Evolutionary conservation across 2,329 filamentous ascomycete genomes (phyloP), one percentile per base, ranked within the genome.

Genomic region (Cytospora mali): DNA sequence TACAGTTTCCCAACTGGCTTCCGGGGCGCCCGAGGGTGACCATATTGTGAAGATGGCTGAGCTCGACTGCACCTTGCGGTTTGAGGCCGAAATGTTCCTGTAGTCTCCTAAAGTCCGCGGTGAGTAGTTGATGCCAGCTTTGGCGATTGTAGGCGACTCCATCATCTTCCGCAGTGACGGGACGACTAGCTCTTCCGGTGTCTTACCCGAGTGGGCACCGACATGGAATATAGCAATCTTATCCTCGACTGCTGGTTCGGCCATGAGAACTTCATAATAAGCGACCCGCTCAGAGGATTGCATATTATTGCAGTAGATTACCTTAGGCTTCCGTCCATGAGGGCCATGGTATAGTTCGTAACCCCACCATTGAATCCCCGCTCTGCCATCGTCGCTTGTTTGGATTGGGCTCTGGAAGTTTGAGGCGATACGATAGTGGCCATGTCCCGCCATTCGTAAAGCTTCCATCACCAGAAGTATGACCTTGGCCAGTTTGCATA

Each of bases 121-220:
- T 16, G 42, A 70, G 10, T 5, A 62, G 21, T 53, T 58, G 7
- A 62, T 48, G 6, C 54, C 54, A 2, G 33, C 48, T n/a, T 62
- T 58, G 18, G 13, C 9, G 7, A 62, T 31, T 1, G 2, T 11
- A 3, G 48, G 25, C 6, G 54, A 52, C 27, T 58, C 54, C 35
- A 62, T 53, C n/a, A 53, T 27, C 9, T 11, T 27, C 14, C 27
- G 54, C 21, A 62, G 21, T 16, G 28, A 29, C 13, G 48, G 54
- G 2, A 27, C 54, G 6, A 62, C 48, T 0, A 58, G 51, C 14
- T 53, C 49, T 14, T 21, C 13, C 2, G 60, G 28, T 7, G 62
- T 68, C 1, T 64, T 33, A 7, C 71, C 71, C 18, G 64, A 54
- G n/a, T 49, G 50, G 4, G 60, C 60, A 6, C 54, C 54, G 28